Conservation (phyloP, 306 rosid genomes). For the Echinosophora koreensis region DNA sequence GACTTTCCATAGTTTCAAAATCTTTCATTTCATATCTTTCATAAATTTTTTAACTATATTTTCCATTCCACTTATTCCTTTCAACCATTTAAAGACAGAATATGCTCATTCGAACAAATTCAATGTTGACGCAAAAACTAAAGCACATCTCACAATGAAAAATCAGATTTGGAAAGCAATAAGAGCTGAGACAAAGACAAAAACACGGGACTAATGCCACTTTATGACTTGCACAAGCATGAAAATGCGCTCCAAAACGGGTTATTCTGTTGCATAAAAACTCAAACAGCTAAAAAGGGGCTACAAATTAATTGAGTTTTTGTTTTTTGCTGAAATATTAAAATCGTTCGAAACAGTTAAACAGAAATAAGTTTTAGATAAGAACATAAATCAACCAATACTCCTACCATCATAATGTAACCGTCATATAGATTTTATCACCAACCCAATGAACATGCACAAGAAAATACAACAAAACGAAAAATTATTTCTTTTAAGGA, state of each 20-base stretch:
- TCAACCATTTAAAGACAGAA: constrained; percentile 18
- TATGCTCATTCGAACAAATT: constrained; percentile 37
- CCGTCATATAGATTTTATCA: constrained; percentile 15
- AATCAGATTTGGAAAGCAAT: constrained; percentile 35
- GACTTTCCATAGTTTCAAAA: constrained; percentile 32
- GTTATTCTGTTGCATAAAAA: neutral
- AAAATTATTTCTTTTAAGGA: neutral
- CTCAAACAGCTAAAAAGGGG: neutral
- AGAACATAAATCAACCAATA: constrained; percentile 9
- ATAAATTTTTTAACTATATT: constrained; percentile 21
- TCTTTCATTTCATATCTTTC: constrained; percentile 5
- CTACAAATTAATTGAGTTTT: constrained; percentile 9
- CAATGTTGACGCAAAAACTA: constrained; percentile 24
- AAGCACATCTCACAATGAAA: constrained; percentile 42
- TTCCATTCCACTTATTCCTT: constrained; percentile 25
- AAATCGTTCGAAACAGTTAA: constrained; percentile 11
- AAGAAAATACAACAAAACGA: neutral
- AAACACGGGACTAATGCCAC: constrained; percentile 27
- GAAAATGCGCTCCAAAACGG: constrained; percentile 16
- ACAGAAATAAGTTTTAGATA: neutral
- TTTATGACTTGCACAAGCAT: constrained; percentile 19
- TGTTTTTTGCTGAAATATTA: constrained; percentile 14
- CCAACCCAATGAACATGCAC: constrained; percentile 35
- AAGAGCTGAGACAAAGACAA: constrained; percentile 27
- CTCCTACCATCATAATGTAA: constrained; percentile 19